Percentiles rank a stretch among this genome's conserved stretches.
These are phyloP conservation scores for Linnemannia schmuckeri DNA, from an alignment of 192 early-diverging fungal genomes.

Conservation along the genomic window DNA sequence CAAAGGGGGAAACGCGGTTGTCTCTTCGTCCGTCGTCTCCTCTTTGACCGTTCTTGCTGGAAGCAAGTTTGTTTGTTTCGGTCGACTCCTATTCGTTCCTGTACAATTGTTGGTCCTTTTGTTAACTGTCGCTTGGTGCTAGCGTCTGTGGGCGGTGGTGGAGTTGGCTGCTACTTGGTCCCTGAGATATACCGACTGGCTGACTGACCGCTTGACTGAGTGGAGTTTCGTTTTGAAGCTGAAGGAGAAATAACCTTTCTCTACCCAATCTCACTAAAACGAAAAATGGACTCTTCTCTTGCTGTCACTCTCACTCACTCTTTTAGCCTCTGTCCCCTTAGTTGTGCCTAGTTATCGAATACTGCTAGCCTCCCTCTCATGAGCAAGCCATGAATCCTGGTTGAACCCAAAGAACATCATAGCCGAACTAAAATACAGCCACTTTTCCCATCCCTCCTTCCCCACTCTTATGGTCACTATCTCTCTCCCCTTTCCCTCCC, in stretches of 20 bases:
- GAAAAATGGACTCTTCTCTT: neutral
- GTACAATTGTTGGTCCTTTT: neutral
- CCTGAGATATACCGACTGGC: slow-evolving; percentile 2
- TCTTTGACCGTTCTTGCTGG: neutral
- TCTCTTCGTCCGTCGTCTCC: neutral
- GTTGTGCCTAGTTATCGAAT: no score
- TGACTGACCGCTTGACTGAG: no score
- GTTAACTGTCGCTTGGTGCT: neutral
- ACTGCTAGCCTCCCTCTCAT: no score
- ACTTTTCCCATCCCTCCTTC: neutral
- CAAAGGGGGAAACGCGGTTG: neutral
- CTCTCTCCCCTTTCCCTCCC: neutral
- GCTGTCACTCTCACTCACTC: neutral
- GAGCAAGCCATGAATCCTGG: no score
- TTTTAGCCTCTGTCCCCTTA: neutral
- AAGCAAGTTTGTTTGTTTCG: neutral
- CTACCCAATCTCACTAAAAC: neutral
- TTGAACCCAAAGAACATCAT: no score
- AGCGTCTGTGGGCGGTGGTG: neutral
- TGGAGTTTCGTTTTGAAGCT: neutral
- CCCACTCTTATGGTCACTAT: neutral
- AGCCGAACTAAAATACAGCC: no score
- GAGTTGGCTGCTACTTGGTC: neutral
- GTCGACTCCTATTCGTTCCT: slow-evolving; percentile 18
- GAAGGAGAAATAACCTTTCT: slow-evolving; percentile 1